phyloP scores from a whole-genome alignment of 2,329 filamentous ascomycete species.

The Penicillium brasilianum region DNA sequence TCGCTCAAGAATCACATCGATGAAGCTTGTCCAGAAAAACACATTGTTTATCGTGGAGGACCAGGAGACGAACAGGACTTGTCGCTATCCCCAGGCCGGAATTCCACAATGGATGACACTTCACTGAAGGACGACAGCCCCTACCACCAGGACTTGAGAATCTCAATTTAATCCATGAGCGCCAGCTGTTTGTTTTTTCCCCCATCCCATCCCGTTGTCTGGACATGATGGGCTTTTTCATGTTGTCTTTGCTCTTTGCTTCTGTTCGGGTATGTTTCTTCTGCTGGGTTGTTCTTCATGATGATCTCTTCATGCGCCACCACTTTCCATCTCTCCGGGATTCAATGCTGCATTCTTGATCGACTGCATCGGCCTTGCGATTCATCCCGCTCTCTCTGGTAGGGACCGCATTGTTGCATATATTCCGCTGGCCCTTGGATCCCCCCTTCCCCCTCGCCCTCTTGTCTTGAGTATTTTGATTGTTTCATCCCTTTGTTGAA shows the following conservation, averaged over 20 bases:
- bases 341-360: slow-evolving; percentile 15
- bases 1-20: neutral
- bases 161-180: neutral
- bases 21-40: neutral
- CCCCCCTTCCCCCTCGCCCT: slow-evolving; percentile 6
- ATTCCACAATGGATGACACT: slow-evolving; percentile 2
- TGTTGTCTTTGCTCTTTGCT: slow-evolving; percentile 10
- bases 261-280: slow-evolving; percentile 5
- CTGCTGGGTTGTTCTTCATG: slow-evolving; percentile 10
- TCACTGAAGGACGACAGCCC: neutral
- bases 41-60: neutral
- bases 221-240: slow-evolving; percentile 11
- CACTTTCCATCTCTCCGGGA: slow-evolving; percentile 10
- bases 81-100: neutral
- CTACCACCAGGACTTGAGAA: neutral
- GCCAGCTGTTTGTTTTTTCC: neutral
- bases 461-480: slow-evolving; percentile 21
- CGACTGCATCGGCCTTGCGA: slow-evolving; percentile 14
- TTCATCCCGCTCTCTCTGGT: slow-evolving; percentile 6
- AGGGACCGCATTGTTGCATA: slow-evolving; percentile 31
- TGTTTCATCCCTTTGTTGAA: slow-evolving; percentile 24
- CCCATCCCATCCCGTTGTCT: neutral
- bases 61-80: neutral
- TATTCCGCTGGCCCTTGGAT: slow-evolving; percentile 26
- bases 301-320: slow-evolving; percentile 12